Base-by-base conservation (phyloP, 176 grass and related monocot species). In the Eleusine indica region DNA sequence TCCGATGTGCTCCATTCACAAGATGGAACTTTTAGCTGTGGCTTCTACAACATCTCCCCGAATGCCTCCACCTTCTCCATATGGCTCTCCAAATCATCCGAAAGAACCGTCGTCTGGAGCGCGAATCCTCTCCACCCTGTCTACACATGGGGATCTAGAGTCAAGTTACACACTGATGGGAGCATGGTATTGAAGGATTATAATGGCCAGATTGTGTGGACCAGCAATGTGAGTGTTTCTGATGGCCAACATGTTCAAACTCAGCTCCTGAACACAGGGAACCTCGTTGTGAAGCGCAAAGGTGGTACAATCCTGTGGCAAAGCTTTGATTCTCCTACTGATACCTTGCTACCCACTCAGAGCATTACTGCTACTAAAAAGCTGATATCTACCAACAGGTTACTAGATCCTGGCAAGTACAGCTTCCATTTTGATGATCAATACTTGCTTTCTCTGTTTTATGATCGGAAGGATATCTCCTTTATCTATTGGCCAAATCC, bases 401-500 rank as follows among this genome's bases (percentile, higher is more conserved):
- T 83, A 39, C 79, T 92, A 46, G 29, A 49, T 83, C 82, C 84
- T 53, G 87, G 84, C 8, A 57, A 30, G 3, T 92, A 87, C 71
- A 84, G 56, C 68, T 87, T 89, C 25, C 84, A 39, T 72, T 92
- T 89, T 15, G 90, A 92, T 18, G 84, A 79, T 38, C 80, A 92
- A 5, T 72, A 86, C 62, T n/a, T 92, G 0, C 65, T 92, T 49
- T 75, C 75, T 13, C 66, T 92, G 37, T 86, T 92, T 69, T 52
- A 87, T 74, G 56, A 92, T 35, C 70, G 75, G 14, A 69, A 85
- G 4, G 66, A 84, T 13, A 44, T 77, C 42, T 76, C 90, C 44
- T 80, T 74, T 19, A 86, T 92, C 68, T 92, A 89, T 38, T 92
- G 87, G 87, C 84, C 87, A 43, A 11, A 86, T 72, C 86, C 90